A percentile compares a stretch with the other conserved stretches of the same genome.
These are phyloP conservation scores for Cenococcum geophilum DNA, from an alignment of 495 filamentous ascomycete genomes.

Conservation along the genomic window DNA sequence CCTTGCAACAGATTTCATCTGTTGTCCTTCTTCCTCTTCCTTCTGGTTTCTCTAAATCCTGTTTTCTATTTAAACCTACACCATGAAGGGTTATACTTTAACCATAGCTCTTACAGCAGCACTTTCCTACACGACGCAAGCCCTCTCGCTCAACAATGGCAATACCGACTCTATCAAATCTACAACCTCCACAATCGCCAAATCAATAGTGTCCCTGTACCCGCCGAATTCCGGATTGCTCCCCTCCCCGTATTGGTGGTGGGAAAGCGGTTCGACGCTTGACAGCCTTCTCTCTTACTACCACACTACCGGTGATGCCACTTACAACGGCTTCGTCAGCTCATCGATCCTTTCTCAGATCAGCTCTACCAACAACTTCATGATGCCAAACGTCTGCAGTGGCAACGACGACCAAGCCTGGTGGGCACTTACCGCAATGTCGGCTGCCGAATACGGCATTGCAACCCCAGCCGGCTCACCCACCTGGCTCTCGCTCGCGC, in stretches of 20 bases:
- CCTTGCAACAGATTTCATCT: too few species aligned
- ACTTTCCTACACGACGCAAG: not conserved
- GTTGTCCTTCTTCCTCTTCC: too few species aligned
- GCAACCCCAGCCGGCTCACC: slow-evolving; percentile 45
- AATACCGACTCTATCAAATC: not conserved
- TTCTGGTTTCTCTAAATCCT: too few species aligned
- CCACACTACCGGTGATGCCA: slow-evolving; percentile 30
- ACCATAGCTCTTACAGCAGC: not conserved
- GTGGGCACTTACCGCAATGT: slow-evolving; percentile 68
- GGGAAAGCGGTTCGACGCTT: slow-evolving; percentile 32
- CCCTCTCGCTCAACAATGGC: not conserved
- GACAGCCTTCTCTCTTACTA: slow-evolving; percentile 23
- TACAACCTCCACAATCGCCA: not conserved
- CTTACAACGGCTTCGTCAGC: slow-evolving; percentile 26
- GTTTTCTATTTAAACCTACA: too few species aligned
- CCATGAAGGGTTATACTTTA: not conserved
- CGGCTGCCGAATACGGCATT: slow-evolving; percentile 66
- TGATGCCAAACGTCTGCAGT: slow-evolving; percentile 14
- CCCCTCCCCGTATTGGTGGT: slow-evolving; percentile 31
- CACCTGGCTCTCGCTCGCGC: slow-evolving; percentile 53
- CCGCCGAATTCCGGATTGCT: not conserved
- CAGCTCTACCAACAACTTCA: slow-evolving; percentile 34
- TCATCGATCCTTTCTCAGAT: slow-evolving; percentile 33
- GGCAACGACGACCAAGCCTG: slow-evolving; percentile 77
- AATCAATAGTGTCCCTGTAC: not conserved